These are phyloP conservation scores for Inonotus obliquus DNA, from an alignment of 1,284 basidiomycete species.

Conservation along the genomic window DNA sequence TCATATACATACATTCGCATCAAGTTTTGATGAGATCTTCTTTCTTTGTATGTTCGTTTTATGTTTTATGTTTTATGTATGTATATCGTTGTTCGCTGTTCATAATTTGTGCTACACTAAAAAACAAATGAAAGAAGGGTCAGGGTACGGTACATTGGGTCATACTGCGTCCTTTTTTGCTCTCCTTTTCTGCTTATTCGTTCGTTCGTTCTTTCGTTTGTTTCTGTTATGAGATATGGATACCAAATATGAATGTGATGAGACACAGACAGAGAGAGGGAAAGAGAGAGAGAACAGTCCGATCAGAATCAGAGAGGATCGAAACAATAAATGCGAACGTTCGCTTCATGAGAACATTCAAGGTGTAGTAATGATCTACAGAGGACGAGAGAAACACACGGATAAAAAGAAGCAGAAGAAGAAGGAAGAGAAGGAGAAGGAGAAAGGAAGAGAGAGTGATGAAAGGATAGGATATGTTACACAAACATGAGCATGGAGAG, in stretches of 20 bases:
- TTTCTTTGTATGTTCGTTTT: too few species aligned
- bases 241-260: too few species aligned
- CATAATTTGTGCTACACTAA: conserved; percentile 1
- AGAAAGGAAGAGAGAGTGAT: not conserved
- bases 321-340: too few species aligned
- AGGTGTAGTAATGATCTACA: not conserved
- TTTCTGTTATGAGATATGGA: too few species aligned
- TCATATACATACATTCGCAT: too few species aligned
- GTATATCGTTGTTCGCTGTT: not conserved
- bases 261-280: not conserved
- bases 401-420: not conserved
- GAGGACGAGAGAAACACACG: not conserved
- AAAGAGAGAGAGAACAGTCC: too few species aligned
- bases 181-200: not conserved
- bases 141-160: too few species aligned
- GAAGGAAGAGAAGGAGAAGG: not conserved
- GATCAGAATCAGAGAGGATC: not conserved
- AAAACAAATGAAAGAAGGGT: not conserved
- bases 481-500: not conserved
- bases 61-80: not conserved
- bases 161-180: not conserved
- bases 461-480: not conserved
- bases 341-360: not conserved
- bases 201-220: not conserved
- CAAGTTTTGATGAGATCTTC: too few species aligned